Evolutionary conservation across 1,284 basidiomycete species (phyloP), one percentile per base, ranked within the genome.

Genomic region (Fomitopsis pinicola): DNA sequence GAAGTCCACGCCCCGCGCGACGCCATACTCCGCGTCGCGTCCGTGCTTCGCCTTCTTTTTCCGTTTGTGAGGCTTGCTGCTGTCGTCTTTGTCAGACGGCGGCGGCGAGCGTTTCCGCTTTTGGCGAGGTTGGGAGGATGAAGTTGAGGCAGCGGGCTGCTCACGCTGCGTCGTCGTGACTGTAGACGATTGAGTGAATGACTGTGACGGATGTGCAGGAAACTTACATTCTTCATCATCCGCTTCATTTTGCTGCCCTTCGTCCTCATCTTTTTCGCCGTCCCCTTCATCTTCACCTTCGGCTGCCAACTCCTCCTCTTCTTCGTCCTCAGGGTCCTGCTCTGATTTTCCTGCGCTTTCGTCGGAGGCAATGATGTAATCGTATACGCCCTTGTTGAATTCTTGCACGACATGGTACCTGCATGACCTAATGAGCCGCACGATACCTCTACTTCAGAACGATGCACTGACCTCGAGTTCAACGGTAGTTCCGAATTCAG

Each of bases 351-450:
- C 78, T 2, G 84, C 82, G 64, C 83, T 85, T 76, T 98, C 97
- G 72, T 99, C 97, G 2, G 96, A 98, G 0, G 97, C 97, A 62
- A 99, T 97, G 63, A 99, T 96, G 72, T 98, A 98, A 72, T 99
- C 95, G 72, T 98, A 99, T 12, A 97, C 94, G 7, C 97, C 97
- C 69, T 95, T 94, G 77, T 99, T 98, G 74, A 99, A 99, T 76
- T 98, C 97, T 71, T 99, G 95, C 2, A 99, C 97, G 5, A 93
- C 92, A 72, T 99, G 97, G 72, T 97, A 98, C 74, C 93, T 94
- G 22, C 5, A 4, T 2, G 17, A n/a, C 3, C 17, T 10, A 2
- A 10, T 48, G 12, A 50, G 14, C 26, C 28, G 28, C 15, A 30
- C 15, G 12, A 5, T 12, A 14, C 5, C 28, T 2, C n/a, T 2